Conservation (phyloP, 495 filamentous ascomycete genomes). For the Haplographium delicatum region DNA sequence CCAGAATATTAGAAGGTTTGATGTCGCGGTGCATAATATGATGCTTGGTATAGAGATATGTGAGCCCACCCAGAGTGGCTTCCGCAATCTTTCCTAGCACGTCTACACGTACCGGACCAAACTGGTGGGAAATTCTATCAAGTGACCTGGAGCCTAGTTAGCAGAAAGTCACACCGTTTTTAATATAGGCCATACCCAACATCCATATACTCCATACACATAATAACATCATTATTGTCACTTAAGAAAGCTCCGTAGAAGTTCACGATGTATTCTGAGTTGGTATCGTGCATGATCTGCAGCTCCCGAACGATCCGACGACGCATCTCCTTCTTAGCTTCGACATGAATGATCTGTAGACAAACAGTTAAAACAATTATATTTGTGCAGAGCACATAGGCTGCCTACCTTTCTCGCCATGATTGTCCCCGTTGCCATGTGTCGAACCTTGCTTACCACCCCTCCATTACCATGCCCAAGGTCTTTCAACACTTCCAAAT, state of each 20-base stretch:
- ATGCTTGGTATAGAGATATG: constrained; percentile 89
- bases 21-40: constrained; percentile 99
- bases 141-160: constrained; percentile 65
- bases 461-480: constrained; percentile 95
- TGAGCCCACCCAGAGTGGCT: constrained; percentile 88
- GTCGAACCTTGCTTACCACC: constrained; percentile 95
- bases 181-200: constrained; percentile 71
- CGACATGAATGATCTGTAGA: constrained; percentile 90
- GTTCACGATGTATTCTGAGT: constrained; percentile 90
- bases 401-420: constrained; percentile 90
- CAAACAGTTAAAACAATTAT: background rate
- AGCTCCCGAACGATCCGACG: constrained; percentile 95
- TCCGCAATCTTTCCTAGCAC: constrained; percentile 99
- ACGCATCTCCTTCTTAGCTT: constrained; percentile 92
- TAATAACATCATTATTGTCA: constrained; percentile 89
- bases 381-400: background rate
- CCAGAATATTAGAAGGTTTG: constrained; percentile 94
- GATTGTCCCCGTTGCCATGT: constrained; percentile 87
- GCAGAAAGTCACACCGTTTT: constrained; percentile 16
- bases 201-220: constrained; percentile 99
- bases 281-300: constrained; percentile 97
- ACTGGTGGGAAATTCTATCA: constrained; percentile 87
- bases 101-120: constrained; percentile 94
- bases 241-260: constrained; percentile 98
- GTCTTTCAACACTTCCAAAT: constrained; percentile 88